A percentile compares a stretch with the other conserved stretches of the same genome.
Evolutionary conservation across 2,329 filamentous ascomycete genomes (phyloP).

Genomic region (Microdochium trichocladiopsis): DNA sequence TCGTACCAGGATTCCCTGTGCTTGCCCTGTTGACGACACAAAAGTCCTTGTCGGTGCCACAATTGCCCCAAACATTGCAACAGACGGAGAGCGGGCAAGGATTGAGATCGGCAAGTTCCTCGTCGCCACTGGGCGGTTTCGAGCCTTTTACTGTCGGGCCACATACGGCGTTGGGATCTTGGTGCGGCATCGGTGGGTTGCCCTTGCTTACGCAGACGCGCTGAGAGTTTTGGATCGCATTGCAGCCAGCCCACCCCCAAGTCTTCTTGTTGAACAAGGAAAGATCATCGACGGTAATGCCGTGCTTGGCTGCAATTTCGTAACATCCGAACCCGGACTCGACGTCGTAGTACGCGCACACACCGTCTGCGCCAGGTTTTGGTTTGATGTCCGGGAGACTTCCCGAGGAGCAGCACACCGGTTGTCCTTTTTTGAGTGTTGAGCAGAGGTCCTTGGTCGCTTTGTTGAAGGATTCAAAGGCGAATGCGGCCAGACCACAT

Average conservation of each 20-base stretch:
- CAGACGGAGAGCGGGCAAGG: not conserved
- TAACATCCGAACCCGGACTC: not conserved
- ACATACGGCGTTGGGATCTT: not conserved
- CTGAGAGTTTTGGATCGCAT: not conserved
- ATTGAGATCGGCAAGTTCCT: not conserved
- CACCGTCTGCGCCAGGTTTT: not conserved
- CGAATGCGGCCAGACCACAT: not conserved
- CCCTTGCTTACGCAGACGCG: not conserved
- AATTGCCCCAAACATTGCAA: slow-evolving; percentile 12
- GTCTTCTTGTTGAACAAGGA: not conserved
- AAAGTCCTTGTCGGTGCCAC: slow-evolving; percentile 23
- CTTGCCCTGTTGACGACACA: slow-evolving; percentile 13
- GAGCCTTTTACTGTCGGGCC: not conserved
- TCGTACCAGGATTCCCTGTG: slow-evolving; percentile 7
- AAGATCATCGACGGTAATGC: not conserved
- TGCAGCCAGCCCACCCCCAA: not conserved
- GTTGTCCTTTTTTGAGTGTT: not conserved
- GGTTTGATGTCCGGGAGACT: not conserved
- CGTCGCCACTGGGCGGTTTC: not conserved
- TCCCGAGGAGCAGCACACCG: not conserved
- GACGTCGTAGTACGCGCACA: not conserved
- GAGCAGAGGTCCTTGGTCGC: not conserved
- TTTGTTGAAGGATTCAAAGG: not conserved
- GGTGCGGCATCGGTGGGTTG: not conserved
- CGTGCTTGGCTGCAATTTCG: not conserved